Evolutionary conservation across 2,329 filamentous ascomycete genomes (phyloP).

Genomic region (Pseudophaeomoniella oleicola): DNA sequence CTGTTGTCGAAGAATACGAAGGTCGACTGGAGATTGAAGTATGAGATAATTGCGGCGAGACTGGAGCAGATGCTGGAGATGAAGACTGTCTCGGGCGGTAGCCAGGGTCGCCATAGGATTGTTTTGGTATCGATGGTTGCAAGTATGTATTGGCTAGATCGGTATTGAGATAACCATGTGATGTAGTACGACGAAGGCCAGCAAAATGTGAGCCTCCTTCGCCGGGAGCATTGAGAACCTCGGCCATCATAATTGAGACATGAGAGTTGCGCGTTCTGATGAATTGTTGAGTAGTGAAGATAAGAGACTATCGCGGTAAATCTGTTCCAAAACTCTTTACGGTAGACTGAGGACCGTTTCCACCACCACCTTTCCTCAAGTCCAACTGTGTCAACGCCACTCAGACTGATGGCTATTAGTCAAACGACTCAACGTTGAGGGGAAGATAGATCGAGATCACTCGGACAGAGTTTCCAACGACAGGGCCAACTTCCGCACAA

Average conservation of each 20-base stretch:
- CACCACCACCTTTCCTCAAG: too few species aligned
- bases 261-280: too few species aligned
- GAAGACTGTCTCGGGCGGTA: conserved; percentile 12
- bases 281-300: too few species aligned
- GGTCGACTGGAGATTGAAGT: conserved; percentile 15
- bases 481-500: too few species aligned
- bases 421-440: too few species aligned
- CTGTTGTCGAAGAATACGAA: conserved; percentile 21
- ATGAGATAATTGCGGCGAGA: conserved; percentile 21
- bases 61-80: conserved; percentile 21
- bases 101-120: conserved; percentile 5
- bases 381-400: too few species aligned
- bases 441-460: too few species aligned
- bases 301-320: too few species aligned
- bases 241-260: conserved; percentile 16
- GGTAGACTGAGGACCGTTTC: too few species aligned
- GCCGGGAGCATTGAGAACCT: conserved; percentile 17
- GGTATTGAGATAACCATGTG: conserved; percentile 8
- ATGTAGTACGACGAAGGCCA: conserved; percentile 14
- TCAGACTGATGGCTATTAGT: too few species aligned
- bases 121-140: conserved; percentile 4
- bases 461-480: too few species aligned
- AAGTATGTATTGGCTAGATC: conserved; percentile 6
- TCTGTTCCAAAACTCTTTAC: too few species aligned
- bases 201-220: conserved; percentile 18